Evolutionary conservation across 805 yeast genomes (phyloP).

Genomic region (Saitoella complicata): DNA sequence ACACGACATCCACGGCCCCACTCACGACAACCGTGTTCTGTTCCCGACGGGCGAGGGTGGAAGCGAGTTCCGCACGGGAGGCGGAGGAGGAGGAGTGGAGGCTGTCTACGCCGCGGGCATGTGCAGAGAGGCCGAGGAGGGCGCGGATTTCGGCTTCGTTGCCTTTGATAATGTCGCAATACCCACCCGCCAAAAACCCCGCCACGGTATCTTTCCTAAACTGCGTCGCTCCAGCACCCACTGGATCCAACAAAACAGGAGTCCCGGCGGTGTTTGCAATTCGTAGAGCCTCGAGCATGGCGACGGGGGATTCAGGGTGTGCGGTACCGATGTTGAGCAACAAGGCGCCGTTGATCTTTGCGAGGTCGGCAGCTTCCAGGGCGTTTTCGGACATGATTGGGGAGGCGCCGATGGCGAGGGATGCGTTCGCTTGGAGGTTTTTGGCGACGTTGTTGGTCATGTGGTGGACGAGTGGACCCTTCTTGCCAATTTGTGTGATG

Average conservation of each 20-base stretch:
- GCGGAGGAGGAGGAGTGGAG: conserved; percentile 25
- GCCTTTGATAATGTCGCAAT: conserved; percentile 57
- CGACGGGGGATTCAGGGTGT: conserved; percentile 23
- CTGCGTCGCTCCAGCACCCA: conserved; percentile 74
- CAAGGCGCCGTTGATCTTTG: conserved; percentile 34
- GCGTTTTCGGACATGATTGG: conserved; percentile 75
- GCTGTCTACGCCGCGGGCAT: conserved; percentile 62
- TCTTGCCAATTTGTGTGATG: conserved; percentile 16
- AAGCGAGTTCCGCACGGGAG: conserved; percentile 18
- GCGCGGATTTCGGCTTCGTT: conserved; percentile 65
- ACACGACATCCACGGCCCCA: conserved; percentile 40
- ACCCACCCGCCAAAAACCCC: conserved; percentile 36
- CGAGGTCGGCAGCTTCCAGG: conserved; percentile 52
- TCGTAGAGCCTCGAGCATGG: conserved; percentile 32
- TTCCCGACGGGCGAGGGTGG: conserved; percentile 8
- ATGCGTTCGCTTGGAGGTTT: conserved; percentile 73
- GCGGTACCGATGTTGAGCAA: conserved; percentile 68
- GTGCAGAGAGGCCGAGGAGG: conserved; percentile 32
- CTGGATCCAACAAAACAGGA: conserved; percentile 76
- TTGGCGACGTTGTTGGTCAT: conserved; percentile 81
- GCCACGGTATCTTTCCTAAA: conserved; percentile 36
- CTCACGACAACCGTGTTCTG: conserved; percentile 41
- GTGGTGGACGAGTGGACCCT: conserved; percentile 62
- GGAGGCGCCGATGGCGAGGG: conserved; percentile 68
- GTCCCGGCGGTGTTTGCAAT: conserved; percentile 40